These are phyloP conservation scores for Linum lewisii DNA, from an alignment of 345 rosid species.

Conservation along the genomic window DNA sequence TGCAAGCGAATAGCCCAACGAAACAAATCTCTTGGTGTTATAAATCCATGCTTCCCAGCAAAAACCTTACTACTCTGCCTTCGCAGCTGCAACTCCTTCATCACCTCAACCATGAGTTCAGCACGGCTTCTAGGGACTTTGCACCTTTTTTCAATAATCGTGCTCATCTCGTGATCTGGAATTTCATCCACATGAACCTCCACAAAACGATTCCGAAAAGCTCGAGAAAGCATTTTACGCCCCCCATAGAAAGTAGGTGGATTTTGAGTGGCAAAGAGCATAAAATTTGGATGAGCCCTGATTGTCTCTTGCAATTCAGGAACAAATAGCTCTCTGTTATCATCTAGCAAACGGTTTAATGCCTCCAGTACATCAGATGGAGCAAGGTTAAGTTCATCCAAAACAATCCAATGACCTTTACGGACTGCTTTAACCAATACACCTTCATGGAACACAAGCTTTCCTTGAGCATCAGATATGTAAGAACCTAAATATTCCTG, in stretches of 20 bases:
- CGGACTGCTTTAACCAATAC: slow-evolving; percentile 89
- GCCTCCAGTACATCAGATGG: slow-evolving; percentile 98
- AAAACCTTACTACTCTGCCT: slow-evolving; percentile 89
- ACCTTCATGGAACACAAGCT: slow-evolving; percentile 89
- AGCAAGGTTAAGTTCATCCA: slow-evolving; percentile 92
- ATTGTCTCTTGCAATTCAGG: slow-evolving; percentile 74
- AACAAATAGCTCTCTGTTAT: slow-evolving; percentile 88
- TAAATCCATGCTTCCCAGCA: slow-evolving; percentile 98
- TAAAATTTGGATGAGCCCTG: slow-evolving; percentile 78
- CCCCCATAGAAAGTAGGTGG: slow-evolving; percentile 94
- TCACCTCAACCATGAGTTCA: slow-evolving; percentile 72
- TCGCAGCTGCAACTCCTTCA: slow-evolving; percentile 86
- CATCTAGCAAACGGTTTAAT: slow-evolving; percentile 83
- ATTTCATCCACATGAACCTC: slow-evolving; percentile 98
- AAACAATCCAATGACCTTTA: slow-evolving; percentile 84
- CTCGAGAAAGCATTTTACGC: slow-evolving; percentile 94
- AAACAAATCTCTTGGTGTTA: slow-evolving; percentile 91
- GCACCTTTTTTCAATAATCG: slow-evolving; percentile 57
- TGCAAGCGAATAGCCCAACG: slow-evolving; percentile 92
- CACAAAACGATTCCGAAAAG: slow-evolving; percentile 94
- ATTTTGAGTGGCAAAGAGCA: slow-evolving; percentile 98
- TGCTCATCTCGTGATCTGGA: slow-evolving; percentile 73
- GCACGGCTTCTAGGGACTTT: slow-evolving; percentile 69
- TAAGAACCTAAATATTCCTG: slow-evolving; percentile 92
- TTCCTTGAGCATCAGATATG: slow-evolving; percentile 66